Percentiles rank a stretch among this genome's conserved stretches.
phyloP scores from a whole-genome alignment of 257 asterid species.

The Ballota nigra region DNA sequence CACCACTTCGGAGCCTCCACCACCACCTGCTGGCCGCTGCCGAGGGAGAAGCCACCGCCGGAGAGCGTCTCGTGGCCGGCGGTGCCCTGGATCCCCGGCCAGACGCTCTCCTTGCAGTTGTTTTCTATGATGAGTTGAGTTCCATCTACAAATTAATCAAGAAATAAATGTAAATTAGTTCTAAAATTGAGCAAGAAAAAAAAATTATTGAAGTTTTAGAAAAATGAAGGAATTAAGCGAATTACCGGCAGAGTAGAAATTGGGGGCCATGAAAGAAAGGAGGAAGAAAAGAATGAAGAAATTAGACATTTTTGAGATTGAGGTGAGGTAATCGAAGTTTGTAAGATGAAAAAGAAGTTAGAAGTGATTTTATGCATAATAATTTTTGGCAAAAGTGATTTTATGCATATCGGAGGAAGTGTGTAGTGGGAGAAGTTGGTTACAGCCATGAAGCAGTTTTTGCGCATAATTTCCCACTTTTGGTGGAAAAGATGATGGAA shows the following conservation, averaged over 20 bases:
- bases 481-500: conserved; percentile 17
- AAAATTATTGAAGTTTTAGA: not conserved
- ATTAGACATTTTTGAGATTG: conserved; percentile 21
- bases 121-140: conserved; percentile 51
- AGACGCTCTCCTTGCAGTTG: conserved; percentile 63
- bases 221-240: not conserved
- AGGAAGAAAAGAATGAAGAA: conserved; percentile 11
- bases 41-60: conserved; percentile 65
- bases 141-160: conserved; percentile 46
- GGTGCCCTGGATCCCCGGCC: conserved; percentile 79
- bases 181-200: too few species aligned
- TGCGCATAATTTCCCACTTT: conserved; percentile 5
- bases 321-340: too few species aligned
- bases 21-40: conserved; percentile 35
- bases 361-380: not conserved
- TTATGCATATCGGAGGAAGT: not conserved
- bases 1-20: conserved; percentile 54
- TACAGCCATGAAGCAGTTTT: too few species aligned
- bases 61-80: conserved; percentile 49
- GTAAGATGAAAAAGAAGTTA: not conserved
- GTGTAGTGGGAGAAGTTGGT: conserved; percentile 20
- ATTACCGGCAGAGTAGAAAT: conserved; percentile 19
- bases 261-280: conserved; percentile 19
- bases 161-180: not conserved
- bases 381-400: too few species aligned